Evolutionary conservation across 164 flowering plant genomes (phyloP), one percentile per base, ranked within the genome.

Genomic region (Tetrastigma voinierianum): DNA sequence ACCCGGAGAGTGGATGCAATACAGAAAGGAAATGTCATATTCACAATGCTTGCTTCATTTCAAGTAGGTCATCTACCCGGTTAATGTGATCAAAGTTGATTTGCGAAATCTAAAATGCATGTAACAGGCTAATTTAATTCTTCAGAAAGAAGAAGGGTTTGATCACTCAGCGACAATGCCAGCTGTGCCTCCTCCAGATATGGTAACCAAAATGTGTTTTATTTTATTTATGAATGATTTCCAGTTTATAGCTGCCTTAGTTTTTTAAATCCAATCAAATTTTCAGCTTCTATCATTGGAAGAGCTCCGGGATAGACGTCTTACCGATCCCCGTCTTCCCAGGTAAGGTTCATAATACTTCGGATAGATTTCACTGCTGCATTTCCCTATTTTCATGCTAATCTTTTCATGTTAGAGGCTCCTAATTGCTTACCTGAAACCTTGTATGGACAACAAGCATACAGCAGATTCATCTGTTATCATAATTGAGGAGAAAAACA

Each of bases 1-100:
- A 88, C 93, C 64, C 85, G n/a, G 99, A 81, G 83, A 74, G 99
- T 96, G n/a, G 17, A 96, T 62, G 99, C 99, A 60, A 76, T 83
- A 58, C 99, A 96, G 66, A 83, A 81, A 72, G 99, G 97, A 72
- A 77, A 78, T 57, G 47, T 90, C 69, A 81, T 90, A 61, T 96
- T 92, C 81, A 84, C 87, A 10, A 68, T 96, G 80, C 72, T 88
- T 54, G 98, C 97, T 68, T 92, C 99, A 32, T 96, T 96, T 79
- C 98, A 96, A 70, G 98, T 90, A 80, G 46, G 43, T 62, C n/a
- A 15, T 46, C 24, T 46, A 17, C 40, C 46, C 18, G 47, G 6
- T 71, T 25, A 1, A 46, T 15, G 21, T 25, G 40, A 25, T 25
- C 40, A 45, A n/a, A 9, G 24, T 43, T 17, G 16, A 21, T 18